Conservation (phyloP, 2,329 filamentous ascomycete genomes). For the Fusarium pseudograminearum region DNA sequence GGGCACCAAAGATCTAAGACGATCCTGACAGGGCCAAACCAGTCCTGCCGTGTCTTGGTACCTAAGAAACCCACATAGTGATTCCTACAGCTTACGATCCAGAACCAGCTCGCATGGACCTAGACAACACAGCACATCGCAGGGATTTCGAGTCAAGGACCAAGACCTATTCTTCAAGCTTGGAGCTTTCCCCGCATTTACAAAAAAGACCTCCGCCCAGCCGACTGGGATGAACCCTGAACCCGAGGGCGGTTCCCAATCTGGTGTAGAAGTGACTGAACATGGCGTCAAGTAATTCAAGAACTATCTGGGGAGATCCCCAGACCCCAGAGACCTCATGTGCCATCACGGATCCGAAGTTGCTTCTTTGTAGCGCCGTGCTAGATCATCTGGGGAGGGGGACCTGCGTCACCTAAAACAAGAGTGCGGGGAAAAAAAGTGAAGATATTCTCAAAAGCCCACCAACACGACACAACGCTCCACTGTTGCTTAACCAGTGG, state of each 20-base stretch:
- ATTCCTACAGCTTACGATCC: neutral
- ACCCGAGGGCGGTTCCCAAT: constrained; percentile 28
- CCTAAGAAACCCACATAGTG: neutral
- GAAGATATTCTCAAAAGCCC: constrained; percentile 26
- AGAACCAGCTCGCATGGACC: neutral
- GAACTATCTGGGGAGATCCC: constrained; percentile 31
- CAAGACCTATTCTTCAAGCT: constrained; percentile 2
- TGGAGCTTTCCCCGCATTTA: constrained; percentile 46
- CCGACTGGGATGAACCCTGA: constrained; percentile 45
- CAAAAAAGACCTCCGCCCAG: constrained; percentile 39
- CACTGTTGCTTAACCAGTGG: constrained; percentile 19
- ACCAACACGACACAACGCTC: constrained; percentile 11
- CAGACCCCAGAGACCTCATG: constrained; percentile 25
- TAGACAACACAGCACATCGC: constrained; percentile 6
- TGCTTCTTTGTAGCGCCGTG: constrained; percentile 37
- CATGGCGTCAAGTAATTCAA: constrained; percentile 23
- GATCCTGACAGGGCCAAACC: neutral
- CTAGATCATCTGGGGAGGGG: constrained; percentile 30
- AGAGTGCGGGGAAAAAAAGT: constrained; percentile 37
- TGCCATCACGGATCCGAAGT: constrained; percentile 42
- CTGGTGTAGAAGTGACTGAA: constrained; percentile 21
- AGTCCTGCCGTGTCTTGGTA: neutral
- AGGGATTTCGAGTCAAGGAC: constrained; percentile 36
- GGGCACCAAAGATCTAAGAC: neutral
- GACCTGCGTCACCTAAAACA: constrained; percentile 25